These are phyloP conservation scores for Bryum argenteum DNA, from an alignment of 225 moss, liverwort and hornwort species.

Conservation along the genomic window DNA sequence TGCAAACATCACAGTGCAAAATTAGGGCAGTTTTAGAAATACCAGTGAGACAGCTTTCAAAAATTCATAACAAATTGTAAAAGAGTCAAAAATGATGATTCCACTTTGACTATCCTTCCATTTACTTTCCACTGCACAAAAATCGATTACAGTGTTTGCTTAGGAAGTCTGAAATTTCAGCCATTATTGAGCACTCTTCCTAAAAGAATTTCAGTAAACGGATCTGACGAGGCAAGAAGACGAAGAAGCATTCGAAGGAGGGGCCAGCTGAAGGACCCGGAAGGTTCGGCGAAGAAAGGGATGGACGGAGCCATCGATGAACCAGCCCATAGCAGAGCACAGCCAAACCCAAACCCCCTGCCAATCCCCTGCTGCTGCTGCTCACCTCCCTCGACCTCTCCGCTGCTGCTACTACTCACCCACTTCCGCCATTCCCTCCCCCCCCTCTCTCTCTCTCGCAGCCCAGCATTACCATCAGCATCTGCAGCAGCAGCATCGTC, in stretches of 20 bases:
- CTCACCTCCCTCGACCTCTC: not conserved
- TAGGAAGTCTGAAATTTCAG: no score
- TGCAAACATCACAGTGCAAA: no score
- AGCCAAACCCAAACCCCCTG: slow-evolving; percentile 27
- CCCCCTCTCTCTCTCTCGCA: not conserved
- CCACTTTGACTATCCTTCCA: no score
- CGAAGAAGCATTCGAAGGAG: no score
- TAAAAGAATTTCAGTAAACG: not conserved
- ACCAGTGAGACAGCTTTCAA: no score
- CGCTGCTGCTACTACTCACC: not conserved
- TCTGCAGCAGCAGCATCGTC: not conserved
- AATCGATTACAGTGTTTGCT: no score
- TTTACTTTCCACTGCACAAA: no score
- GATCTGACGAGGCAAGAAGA: not conserved
- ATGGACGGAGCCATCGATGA: slow-evolving; percentile 28
- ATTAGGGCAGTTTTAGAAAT: no score
- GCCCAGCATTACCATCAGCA: not conserved
- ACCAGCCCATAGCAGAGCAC: not conserved
- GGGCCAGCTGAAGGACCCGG: not conserved
- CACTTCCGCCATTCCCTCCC: not conserved
- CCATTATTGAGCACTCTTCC: no score
- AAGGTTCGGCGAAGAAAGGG: not conserved
- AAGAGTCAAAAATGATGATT: no score
- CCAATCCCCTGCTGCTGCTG: slow-evolving; percentile 11
- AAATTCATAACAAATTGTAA: no score